A percentile compares a stretch with the other conserved stretches of the same genome.
phyloP scores from a whole-genome alignment of 176 grass and related monocot genomes.

The Zea mays region DNA sequence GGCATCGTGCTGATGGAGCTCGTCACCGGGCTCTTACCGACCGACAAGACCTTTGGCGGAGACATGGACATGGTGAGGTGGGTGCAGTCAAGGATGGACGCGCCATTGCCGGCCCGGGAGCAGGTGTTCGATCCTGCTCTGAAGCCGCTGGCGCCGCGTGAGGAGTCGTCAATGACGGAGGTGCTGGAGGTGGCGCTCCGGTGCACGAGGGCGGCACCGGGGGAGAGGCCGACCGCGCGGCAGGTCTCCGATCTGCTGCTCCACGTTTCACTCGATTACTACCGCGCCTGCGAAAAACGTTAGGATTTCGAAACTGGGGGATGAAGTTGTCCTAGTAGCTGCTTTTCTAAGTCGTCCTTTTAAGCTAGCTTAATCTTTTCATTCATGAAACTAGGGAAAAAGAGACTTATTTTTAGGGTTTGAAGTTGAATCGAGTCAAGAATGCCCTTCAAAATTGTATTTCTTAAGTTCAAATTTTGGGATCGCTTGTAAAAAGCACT shows the following conservation, averaged over 20 bases:
- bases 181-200: conserved; percentile 72
- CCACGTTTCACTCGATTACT: conserved; percentile 64
- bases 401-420: no score
- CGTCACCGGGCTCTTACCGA: conserved; percentile 68
- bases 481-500: background rate
- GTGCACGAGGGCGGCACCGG: conserved; percentile 60
- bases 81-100: conserved; percentile 60
- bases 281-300: conserved; percentile 49
- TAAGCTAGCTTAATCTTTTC: background rate
- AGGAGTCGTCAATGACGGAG: conserved; percentile 66
- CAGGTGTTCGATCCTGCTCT: conserved; percentile 65
- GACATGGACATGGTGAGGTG: conserved; percentile 88
- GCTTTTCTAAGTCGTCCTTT: conserved; percentile 25
- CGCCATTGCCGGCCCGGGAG: conserved; percentile 36
- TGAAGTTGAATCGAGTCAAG: background rate
- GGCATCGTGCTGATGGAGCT: conserved; percentile 97
- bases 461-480: conserved; percentile 10
- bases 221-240: conserved; percentile 73
- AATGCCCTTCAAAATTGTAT: conserved; percentile 31
- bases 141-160: conserved; percentile 55
- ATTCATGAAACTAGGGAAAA: background rate
- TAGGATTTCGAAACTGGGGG: background rate
- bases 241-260: conserved; percentile 80
- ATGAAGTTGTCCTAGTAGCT: background rate
- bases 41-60: conserved; percentile 70